Percentiles rank a stretch among this genome's conserved stretches.
Evolutionary conservation across 208 protist species (phyloP).

Genomic region (Acanthamoeba sp.): DNA sequence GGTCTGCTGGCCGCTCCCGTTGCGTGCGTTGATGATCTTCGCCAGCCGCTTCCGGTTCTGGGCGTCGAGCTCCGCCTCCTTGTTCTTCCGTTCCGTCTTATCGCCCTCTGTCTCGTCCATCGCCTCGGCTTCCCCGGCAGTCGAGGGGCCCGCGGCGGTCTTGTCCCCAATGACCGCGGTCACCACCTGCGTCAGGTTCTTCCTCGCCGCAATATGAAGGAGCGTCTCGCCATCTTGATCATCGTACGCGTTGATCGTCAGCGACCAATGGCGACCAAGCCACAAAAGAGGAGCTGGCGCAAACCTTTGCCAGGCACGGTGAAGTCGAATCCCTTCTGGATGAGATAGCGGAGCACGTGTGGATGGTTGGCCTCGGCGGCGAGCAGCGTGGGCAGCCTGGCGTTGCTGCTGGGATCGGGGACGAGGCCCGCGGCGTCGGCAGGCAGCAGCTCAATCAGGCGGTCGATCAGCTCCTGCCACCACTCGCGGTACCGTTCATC

Average conservation of each 20-base stretch:
- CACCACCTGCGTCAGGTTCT: neutral
- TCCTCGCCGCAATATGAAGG: constrained; percentile 1
- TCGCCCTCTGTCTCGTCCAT: neutral
- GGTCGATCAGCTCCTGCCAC: neutral
- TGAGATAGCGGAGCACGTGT: neutral
- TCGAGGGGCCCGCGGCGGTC: neutral
- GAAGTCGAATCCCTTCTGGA: neutral
- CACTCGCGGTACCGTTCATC: neutral
- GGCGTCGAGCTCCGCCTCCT: neutral
- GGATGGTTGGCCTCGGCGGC: constrained; percentile 13
- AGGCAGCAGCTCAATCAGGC: neutral
- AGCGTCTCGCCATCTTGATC: neutral
- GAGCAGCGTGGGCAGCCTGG: neutral
- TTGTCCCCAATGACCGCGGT: neutral
- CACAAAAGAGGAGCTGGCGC: too few species aligned
- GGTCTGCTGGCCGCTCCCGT: neutral
- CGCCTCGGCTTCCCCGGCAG: neutral
- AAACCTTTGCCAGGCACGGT: neutral
- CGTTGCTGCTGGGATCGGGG: neutral
- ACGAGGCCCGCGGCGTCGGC: neutral
- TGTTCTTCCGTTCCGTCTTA: neutral
- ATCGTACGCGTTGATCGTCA: too few species aligned
- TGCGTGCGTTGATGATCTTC: neutral
- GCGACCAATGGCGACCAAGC: too few species aligned
- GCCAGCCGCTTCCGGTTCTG: neutral